These are phyloP conservation scores for Xylaria nigripes DNA, from an alignment of 495 filamentous ascomycete species.

Conservation along the genomic window DNA sequence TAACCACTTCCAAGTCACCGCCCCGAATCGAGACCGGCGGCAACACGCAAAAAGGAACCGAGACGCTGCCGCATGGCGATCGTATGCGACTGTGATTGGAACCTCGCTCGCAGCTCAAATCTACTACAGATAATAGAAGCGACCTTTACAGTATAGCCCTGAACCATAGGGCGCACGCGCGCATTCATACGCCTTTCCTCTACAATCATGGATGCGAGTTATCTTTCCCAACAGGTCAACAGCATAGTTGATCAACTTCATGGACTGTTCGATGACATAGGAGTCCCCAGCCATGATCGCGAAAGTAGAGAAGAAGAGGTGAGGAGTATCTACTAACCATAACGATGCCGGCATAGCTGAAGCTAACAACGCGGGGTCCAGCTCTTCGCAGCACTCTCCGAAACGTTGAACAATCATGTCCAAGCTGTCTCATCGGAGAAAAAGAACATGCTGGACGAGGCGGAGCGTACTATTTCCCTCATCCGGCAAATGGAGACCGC, in stretches of 20 bases:
- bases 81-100: conserved; percentile 7
- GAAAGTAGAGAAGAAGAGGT: conserved; percentile 82
- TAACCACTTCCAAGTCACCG: background rate
- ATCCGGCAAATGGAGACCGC: conserved; percentile 93
- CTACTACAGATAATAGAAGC: background rate
- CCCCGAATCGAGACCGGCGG: background rate
- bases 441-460: conserved; percentile 75
- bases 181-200: background rate
- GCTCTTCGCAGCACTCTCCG: conserved; percentile 82
- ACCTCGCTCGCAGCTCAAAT: background rate
- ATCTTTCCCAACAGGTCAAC: conserved; percentile 86
- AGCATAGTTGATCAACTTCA: conserved; percentile 86
- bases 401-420: conserved; percentile 78
- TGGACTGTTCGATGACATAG: conserved; percentile 92
- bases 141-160: background rate
- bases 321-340: conserved; percentile 21
- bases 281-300: conserved; percentile 80
- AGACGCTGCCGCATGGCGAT: conserved; percentile 9
- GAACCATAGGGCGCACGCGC: background rate
- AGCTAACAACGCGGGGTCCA: conserved; percentile 32
- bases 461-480: conserved; percentile 69
- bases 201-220: conserved; percentile 72
- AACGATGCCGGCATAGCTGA: background rate
- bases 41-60: background rate
- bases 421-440: conserved; percentile 76